Evolutionary conservation across 1,284 basidiomycete species (phyloP).

Genomic region (Trametes polyzona): DNA sequence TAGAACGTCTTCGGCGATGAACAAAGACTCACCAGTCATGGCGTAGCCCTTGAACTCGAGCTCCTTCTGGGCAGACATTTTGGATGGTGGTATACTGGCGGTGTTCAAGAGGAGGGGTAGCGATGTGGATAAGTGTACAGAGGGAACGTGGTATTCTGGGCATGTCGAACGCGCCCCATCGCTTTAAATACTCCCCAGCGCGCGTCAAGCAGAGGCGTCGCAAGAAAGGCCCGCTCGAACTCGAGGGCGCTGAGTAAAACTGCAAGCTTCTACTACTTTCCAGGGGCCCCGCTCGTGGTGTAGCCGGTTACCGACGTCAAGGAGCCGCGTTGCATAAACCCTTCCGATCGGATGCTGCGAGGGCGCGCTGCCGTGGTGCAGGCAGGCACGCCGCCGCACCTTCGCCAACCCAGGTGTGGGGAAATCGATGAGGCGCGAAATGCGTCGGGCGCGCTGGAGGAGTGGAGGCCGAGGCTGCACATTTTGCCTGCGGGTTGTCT

Average conservation of each 20-base stretch:
- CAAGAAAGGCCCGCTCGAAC: too few relatives aligned
- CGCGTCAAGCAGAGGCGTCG: not conserved
- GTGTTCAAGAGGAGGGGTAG: not conserved
- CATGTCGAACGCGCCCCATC: not conserved
- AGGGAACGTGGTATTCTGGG: not conserved
- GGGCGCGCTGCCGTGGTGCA: not conserved
- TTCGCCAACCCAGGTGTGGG: not conserved
- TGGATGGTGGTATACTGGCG: not conserved
- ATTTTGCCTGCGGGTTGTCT: not conserved
- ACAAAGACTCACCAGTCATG: conserved; percentile 17
- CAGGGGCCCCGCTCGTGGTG: not conserved
- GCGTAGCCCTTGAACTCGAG: conserved; percentile 31
- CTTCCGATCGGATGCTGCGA: conserved; percentile 3
- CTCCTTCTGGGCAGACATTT: conserved; percentile 17
- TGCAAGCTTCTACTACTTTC: too few relatives aligned
- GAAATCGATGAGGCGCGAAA: conserved; percentile 3
- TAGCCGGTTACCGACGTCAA: conserved; percentile 8
- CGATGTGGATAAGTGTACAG: not conserved
- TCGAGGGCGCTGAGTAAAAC: conserved; percentile 10
- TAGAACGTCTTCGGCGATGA: not conserved
- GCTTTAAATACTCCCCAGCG: conserved; percentile 1
- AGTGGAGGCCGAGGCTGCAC: not conserved
- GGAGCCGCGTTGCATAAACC: not conserved
- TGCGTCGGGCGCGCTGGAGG: not conserved
- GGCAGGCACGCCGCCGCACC: too few relatives aligned